A percentile compares a stretch with the other conserved stretches of the same genome.
phyloP scores from a whole-genome alignment of 495 filamentous ascomycete species.

The Penicillium bialowiezense region DNA sequence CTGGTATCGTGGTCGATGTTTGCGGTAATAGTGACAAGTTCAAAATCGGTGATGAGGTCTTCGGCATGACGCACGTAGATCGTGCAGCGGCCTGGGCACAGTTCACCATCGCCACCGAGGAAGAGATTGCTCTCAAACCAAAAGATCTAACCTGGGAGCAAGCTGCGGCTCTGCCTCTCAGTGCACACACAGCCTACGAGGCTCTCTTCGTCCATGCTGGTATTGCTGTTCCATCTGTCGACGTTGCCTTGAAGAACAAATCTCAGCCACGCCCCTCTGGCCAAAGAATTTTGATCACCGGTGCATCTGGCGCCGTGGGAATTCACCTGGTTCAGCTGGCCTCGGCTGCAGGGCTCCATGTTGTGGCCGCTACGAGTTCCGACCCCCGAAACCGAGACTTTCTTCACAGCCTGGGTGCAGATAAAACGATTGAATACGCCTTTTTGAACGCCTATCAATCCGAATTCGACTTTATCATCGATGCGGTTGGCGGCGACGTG shows the following conservation, averaged over 20 bases:
- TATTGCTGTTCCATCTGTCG: background rate
- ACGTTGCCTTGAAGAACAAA: background rate
- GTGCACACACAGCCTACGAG: constrained; percentile 31
- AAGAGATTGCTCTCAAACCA: constrained; percentile 28
- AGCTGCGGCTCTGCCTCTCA: constrained; percentile 31
- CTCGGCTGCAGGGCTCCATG: no score
- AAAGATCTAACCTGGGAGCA: constrained; percentile 12
- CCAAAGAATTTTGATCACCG: no score
- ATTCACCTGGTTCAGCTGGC: no score
- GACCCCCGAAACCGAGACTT: no score
- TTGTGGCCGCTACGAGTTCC: no score
- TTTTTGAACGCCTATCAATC: no score
- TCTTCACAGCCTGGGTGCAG: no score
- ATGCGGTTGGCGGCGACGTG: constrained; percentile 18
- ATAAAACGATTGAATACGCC: no score
- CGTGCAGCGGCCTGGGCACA: constrained; percentile 30
- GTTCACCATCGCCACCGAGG: constrained; percentile 20
- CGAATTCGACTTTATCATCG: constrained; percentile 15
- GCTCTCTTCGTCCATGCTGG: constrained; percentile 30
- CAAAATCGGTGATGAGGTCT: constrained; percentile 32
- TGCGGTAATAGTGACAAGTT: constrained; percentile 12
- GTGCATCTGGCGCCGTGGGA: background rate
- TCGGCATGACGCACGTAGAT: constrained; percentile 26
- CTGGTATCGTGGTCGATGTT: constrained; percentile 37
- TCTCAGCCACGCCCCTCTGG: no score